Evolutionary conservation across 2,329 filamentous ascomycete genomes (phyloP), one percentile per base, ranked within the genome.

Genomic region (Penicillium sp.): DNA sequence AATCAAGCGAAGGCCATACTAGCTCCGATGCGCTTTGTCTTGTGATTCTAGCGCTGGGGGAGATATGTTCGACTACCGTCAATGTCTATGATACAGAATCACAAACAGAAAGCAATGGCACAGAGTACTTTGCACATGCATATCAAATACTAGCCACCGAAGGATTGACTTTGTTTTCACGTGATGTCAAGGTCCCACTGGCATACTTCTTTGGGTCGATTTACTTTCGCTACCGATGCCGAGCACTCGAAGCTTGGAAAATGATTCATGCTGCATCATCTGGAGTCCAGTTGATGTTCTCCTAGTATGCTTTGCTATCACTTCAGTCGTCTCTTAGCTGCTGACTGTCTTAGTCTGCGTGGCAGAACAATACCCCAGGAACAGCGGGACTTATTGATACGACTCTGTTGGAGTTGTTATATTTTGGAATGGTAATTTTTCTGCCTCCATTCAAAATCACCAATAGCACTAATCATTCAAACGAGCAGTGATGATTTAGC

Each of bases 371-470:
- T 56, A 9, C 18, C 23, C 9, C 21, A 34, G 3, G 45, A 48
- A 15, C 42, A 57, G 15, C 45, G 48, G 23, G 51, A 45, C 3
- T 26, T 50, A 7, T 21, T 60, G 18, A 38, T 49, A n/a, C 56
- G 58, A 15, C 54, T 56, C 31, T 52, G 53, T 12, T 60, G 58
- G 58, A 54, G 49, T n/a, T 59, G 56, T 33, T 60, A 59, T 24
- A 45, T 60, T 13, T 49, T 60, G 6, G 58, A 60, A 51, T 59
- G 56, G 58, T 60, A 6, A 6, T 36, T 31, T 45, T 3, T 21
- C 18, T 45, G 18, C 13, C 18, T 16, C 5, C 3, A 8, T 7
- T 12, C 16, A 1, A 9, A 6, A 8, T 29, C 6, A 21, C 18
- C 6, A 2, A 18, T 29, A 29, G 3, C 8, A 12, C 4, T 26